Conservation (phyloP, 2,329 filamentous ascomycete species). For the Aspergillus udagawae region DNA sequence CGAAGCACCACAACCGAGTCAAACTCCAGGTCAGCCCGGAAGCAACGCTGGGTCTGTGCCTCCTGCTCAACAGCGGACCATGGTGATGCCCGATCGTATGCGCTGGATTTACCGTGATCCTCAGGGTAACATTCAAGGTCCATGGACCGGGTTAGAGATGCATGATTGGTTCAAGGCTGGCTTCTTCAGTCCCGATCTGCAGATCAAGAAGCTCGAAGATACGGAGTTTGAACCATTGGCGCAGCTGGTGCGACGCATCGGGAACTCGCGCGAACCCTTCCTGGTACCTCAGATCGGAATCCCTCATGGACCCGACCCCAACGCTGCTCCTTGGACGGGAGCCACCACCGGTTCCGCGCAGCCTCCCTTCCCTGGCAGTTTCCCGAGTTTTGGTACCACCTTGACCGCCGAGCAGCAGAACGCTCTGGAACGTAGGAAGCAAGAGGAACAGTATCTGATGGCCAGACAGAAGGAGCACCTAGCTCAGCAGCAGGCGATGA, state of each 20-base stretch:
- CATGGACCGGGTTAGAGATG: conserved; percentile 96
- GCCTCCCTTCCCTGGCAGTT: conserved; percentile 86
- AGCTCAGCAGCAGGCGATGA: conserved; percentile 77
- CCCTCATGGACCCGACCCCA: conserved; percentile 71
- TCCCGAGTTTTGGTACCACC: conserved; percentile 94
- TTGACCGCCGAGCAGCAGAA: conserved; percentile 97
- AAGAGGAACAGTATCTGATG: conserved; percentile 96
- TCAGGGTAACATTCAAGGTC: conserved; percentile 85
- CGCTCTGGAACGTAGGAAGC: conserved; percentile 90
- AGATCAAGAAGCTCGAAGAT: conserved; percentile 94
- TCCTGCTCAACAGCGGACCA: conserved; percentile 69
- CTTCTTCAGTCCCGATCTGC: conserved; percentile 90
- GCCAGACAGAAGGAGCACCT: conserved; percentile 92
- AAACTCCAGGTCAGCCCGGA: conserved; percentile 31
- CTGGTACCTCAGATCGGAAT: conserved; percentile 96
- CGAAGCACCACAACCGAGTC: conserved; percentile 29
- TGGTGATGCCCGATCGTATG: conserved; percentile 99
- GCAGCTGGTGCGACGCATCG: conserved; percentile 90
- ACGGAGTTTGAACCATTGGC: conserved; percentile 90
- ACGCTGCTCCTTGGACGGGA: conserved; percentile 48
- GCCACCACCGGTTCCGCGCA: conserved; percentile 60
- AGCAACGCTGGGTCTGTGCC: conserved; percentile 61
- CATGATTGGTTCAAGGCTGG: conserved; percentile 99
- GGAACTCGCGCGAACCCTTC: conserved; percentile 96
- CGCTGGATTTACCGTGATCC: conserved; percentile 97